phyloP scores from a whole-genome alignment of 2,329 filamentous ascomycete genomes.

The Aspergillus glaucus region DNA sequence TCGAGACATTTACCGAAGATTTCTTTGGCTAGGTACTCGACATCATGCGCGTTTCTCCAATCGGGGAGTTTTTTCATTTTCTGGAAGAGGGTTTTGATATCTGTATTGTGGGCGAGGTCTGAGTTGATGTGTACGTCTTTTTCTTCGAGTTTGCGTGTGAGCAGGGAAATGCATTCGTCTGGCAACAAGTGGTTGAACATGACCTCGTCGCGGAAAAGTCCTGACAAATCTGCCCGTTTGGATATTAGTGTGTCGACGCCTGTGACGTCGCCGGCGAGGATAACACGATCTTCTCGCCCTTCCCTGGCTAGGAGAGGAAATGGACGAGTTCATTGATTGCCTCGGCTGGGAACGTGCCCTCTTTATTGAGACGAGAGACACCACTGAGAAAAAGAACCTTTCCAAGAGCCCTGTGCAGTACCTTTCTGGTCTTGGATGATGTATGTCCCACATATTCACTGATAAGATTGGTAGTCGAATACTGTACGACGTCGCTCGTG shows the following conservation, averaged over 20 bases:
- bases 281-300: not conserved
- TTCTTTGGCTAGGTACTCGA: too few relatives aligned
- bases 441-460: slow-evolving; percentile 63
- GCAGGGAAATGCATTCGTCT: too few relatives aligned
- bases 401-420: slow-evolving; percentile 56
- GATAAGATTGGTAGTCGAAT: slow-evolving; percentile 60
- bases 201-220: not conserved
- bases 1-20: too few relatives aligned
- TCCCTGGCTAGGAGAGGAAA: not conserved
- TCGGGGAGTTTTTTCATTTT: too few relatives aligned
- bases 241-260: not conserved
- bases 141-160: too few relatives aligned
- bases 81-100: too few relatives aligned
- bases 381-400: slow-evolving; percentile 64
- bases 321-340: slow-evolving; percentile 16
- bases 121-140: too few relatives aligned
- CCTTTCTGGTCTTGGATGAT: slow-evolving; percentile 54
- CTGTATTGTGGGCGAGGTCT: too few relatives aligned
- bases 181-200: not conserved
- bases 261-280: not conserved
- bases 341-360: slow-evolving; percentile 50
- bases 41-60: too few relatives aligned
- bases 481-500: slow-evolving; percentile 53
- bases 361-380: slow-evolving; percentile 53
- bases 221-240: not conserved